Percentiles rank a stretch among this genome's conserved stretches.
phyloP scores from a whole-genome alignment of 805 yeast species.

The Kodamaea jinghongensis region DNA sequence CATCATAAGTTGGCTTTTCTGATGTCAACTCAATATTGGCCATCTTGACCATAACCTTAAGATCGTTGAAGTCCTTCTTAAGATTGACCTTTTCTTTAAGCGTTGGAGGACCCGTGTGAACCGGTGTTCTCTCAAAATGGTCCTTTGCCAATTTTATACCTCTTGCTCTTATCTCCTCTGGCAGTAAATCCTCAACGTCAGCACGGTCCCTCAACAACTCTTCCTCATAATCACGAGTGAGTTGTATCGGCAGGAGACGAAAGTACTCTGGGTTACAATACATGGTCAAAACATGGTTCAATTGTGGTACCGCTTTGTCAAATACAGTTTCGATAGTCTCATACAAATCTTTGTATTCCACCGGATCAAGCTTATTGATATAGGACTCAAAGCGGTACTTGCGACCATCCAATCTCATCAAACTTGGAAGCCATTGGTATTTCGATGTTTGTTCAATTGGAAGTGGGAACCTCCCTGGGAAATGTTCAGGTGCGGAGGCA shows the following conservation, averaged over 20 bases:
- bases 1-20: conserved; percentile 34
- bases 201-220: too few relatives aligned
- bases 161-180: too few relatives aligned
- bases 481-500: conserved; percentile 3
- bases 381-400: conserved; percentile 28
- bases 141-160: not conserved
- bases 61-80: conserved; percentile 13
- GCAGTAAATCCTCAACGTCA: too few relatives aligned
- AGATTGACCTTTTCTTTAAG: conserved; percentile 15
- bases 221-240: not conserved
- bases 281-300: conserved; percentile 26
- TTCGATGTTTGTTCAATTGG: conserved; percentile 1
- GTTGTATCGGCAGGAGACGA: too few relatives aligned
- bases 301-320: conserved; percentile 28
- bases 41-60: conserved; percentile 39
- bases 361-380: conserved; percentile 42
- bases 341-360: conserved; percentile 23
- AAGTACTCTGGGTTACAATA: conserved; percentile 16
- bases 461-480: not conserved
- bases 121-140: too few relatives aligned
- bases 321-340: conserved; percentile 29
- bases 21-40: conserved; percentile 43
- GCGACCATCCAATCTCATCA: conserved; percentile 6
- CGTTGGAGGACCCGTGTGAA: conserved; percentile 5
- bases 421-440: conserved; percentile 18